phyloP scores from a whole-genome alignment of 371 early-diverging fungal genomes.

The Caulochytrium protostelioides region DNA sequence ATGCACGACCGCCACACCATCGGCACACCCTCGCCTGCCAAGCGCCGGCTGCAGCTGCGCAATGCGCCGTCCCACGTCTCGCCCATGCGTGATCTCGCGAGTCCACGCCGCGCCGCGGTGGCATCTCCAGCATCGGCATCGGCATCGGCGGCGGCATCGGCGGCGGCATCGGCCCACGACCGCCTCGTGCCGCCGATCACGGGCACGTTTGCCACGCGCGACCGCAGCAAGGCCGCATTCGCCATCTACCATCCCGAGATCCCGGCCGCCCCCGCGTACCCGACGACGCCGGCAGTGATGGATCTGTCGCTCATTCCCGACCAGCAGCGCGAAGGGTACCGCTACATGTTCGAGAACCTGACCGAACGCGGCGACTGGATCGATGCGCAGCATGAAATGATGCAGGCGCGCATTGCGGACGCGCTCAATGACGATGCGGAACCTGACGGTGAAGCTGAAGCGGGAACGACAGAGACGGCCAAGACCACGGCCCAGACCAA shows the following conservation, averaged over 20 bases:
- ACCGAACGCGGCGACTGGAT: constrained; percentile 42
- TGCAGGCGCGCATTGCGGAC: constrained; percentile 5
- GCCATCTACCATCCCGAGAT: constrained; percentile 6
- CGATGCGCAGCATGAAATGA: constrained; percentile 46
- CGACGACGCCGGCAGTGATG: constrained; percentile 3
- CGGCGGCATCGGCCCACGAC: not conserved
- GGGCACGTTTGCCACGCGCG: too few species aligned
- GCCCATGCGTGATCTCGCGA: too few species aligned
- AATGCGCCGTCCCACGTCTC: too few species aligned
- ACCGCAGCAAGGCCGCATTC: constrained; percentile 4
- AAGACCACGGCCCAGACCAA: not conserved
- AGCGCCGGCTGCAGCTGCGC: not conserved
- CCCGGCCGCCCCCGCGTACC: not conserved
- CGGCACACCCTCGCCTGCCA: not conserved
- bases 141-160: too few species aligned
- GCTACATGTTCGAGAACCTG: constrained; percentile 74
- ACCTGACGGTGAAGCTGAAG: not conserved
- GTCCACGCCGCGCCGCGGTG: too few species aligned
- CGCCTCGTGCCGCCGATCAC: constrained; percentile 6
- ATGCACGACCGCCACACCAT: constrained; percentile 1
- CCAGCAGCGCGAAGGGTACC: constrained; percentile 35
- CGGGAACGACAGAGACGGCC: not conserved
- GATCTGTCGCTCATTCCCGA: constrained; percentile 20
- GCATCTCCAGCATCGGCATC: too few species aligned
- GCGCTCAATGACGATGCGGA: constrained; percentile 1